Base-by-base conservation (phyloP, 768 basidiomycete genomes). In the Gautieria morchelliformis region DNA sequence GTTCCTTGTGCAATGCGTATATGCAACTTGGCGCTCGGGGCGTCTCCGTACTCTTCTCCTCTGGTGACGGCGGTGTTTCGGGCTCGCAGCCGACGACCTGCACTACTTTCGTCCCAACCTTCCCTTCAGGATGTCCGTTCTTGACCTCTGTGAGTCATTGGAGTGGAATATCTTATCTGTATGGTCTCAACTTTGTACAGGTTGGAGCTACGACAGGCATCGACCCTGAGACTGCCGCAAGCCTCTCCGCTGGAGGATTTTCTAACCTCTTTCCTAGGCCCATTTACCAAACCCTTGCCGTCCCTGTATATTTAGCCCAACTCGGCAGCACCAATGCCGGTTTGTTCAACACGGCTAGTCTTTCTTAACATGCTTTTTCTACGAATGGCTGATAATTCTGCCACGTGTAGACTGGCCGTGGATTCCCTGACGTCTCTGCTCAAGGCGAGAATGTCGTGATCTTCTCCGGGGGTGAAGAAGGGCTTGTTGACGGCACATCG, bases 301-400 rank as follows among this genome's bases (percentile, higher is more conserved):
- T 66, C 24, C 37, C 49, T 19, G 51, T n/a, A 33, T 58, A 39
- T 49, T 45, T 52, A 22, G 52, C 51, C 19, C 27, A 17, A 35
- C 22, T 60, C 53, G 51, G 58, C 2, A 71, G 67, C 27, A 76
- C 71, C n/a, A 68, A 74, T 63, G 58, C 69, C 10, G 79, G 79
- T 1, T 65, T 78, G 9, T 84, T 72, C 71, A 83, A 82, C 30
- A 22, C 6, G 10, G 52, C 12, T 5, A 35, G 52, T 19, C 15
- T 17, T 17, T 51, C 14, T 46, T 27, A 19, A 19, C 4, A 27
- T 10, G 1, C 19, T n/a, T 3, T 46, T 11, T n/a, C 9, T 37
- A 37, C 14, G 14, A 9, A 9, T 37, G 4, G 9, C 35, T 37
- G 35, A 37, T n/a, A n/a, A n/a, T 37, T 37, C 8, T 14, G 2